Conservation (phyloP, 2,329 filamentous ascomycete genomes). For the Monilinia fructicola region DNA sequence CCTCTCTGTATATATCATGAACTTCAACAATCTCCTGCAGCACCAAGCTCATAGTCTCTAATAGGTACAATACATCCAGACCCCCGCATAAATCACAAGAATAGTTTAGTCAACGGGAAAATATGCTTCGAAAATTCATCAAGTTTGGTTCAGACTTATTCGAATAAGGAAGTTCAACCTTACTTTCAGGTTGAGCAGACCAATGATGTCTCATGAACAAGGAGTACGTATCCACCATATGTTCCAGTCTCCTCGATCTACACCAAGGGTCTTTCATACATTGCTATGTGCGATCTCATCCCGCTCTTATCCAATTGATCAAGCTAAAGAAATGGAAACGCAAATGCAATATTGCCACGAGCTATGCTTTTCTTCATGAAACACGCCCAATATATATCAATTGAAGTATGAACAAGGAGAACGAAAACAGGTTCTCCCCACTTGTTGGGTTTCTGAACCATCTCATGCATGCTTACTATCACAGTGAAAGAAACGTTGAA, state of each 20-base stretch:
- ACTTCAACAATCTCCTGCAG: conserved; percentile 6
- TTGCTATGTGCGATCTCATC: not conserved
- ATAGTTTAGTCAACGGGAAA: conserved; percentile 10
- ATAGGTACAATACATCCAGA: conserved; percentile 10
- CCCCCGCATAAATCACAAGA: conserved; percentile 13
- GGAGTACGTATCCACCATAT: conserved; percentile 13
- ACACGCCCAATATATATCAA: conserved; percentile 11
- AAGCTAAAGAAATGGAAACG: not conserved
- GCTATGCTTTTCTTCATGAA: conserved; percentile 17
- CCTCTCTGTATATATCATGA: conserved; percentile 8
- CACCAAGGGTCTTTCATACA: conserved; percentile 13
- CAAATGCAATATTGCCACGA: conserved; percentile 16
- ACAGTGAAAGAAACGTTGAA: conserved; percentile 15
- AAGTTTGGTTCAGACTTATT: conserved; percentile 14
- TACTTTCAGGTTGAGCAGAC: conserved; percentile 10
- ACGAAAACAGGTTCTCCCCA: conserved; percentile 7
- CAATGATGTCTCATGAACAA: conserved; percentile 12
- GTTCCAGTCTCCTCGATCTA: conserved; percentile 12
- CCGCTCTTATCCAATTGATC: conserved; percentile 3
- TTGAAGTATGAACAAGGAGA: conserved; percentile 17
- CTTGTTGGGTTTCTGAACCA: conserved; percentile 16
- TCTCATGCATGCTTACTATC: conserved; percentile 22
- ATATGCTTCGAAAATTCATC: conserved; percentile 5
- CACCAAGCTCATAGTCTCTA: conserved; percentile 7
- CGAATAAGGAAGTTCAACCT: conserved; percentile 19